phyloP scores from a whole-genome alignment of 1,284 basidiomycete species.

The Cystobasidiaceae sp. region DNA sequence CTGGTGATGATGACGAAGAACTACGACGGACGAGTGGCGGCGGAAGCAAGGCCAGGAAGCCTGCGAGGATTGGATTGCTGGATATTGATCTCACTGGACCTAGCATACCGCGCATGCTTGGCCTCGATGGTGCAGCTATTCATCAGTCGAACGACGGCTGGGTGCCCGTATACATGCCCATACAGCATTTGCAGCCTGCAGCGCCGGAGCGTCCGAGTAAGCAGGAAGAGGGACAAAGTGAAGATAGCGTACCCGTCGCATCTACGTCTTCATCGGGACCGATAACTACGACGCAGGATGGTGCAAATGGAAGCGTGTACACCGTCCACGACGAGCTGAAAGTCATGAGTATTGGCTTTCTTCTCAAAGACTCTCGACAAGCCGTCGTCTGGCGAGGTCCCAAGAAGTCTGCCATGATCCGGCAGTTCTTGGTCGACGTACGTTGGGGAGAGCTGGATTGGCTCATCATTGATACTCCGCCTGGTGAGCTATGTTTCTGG shows the following conservation, averaged over 20 bases:
- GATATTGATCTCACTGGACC: constrained; percentile 97
- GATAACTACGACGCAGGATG: not conserved
- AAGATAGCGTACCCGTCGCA: not conserved
- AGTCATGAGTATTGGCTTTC: constrained; percentile 95
- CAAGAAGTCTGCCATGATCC: constrained; percentile 99
- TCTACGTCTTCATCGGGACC: constrained; percentile 42
- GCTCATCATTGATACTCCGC: constrained; percentile 93
- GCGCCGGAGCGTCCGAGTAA: constrained; percentile 1
- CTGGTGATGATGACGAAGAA: not conserved
- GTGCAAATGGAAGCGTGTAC: not conserved
- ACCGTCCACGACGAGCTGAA: constrained; percentile 56
- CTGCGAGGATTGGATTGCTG: constrained; percentile 73
- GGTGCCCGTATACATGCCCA: constrained; percentile 78
- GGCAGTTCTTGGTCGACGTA: constrained; percentile 94
- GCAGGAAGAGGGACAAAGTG: constrained; percentile 16
- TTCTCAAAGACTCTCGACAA: constrained; percentile 72
- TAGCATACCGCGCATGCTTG: constrained; percentile 94
- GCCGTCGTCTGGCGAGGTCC: constrained; percentile 98
- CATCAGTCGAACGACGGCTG: constrained; percentile 93
- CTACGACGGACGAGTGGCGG: not conserved
- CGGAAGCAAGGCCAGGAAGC: not conserved
- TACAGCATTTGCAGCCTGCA: constrained; percentile 7
- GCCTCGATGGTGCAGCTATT: constrained; percentile 74
- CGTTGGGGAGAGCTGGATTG: constrained; percentile 96
- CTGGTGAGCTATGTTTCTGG: constrained; percentile 58